These are phyloP conservation scores for Cytospora piceae DNA, from an alignment of 2,329 filamentous ascomycete genomes.

Conservation along the genomic window DNA sequence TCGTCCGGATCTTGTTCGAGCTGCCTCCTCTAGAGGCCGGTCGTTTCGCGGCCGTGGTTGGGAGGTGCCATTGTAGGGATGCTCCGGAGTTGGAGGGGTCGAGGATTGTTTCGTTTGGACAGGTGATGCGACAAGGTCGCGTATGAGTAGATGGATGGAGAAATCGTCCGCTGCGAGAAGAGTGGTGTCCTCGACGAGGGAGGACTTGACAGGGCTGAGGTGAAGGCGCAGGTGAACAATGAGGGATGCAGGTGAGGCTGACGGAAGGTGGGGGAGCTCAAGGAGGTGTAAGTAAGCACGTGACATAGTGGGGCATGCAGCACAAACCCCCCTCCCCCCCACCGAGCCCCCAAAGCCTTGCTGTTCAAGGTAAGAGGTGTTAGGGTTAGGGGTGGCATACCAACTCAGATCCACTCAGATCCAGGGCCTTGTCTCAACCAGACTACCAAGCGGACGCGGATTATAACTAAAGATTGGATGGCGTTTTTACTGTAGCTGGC, in stretches of 20 bases:
- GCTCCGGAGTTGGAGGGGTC: not conserved
- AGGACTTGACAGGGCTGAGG: slow-evolving; percentile 70
- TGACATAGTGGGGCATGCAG: no score
- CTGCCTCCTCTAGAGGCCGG: slow-evolving; percentile 23
- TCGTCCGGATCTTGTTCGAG: slow-evolving; percentile 9
- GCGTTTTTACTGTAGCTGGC: slow-evolving; percentile 70
- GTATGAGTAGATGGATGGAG: not conserved
- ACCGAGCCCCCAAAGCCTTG: no score
- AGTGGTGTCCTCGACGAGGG: slow-evolving; percentile 71
- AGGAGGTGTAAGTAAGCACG: no score
- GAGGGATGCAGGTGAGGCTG: no score
- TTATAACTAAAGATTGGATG: slow-evolving; percentile 66
- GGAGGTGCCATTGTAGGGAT: slow-evolving; percentile 10
- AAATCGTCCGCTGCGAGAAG: slow-evolving; percentile 55
- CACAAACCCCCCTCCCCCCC: no score
- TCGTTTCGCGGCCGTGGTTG: slow-evolving; percentile 9
- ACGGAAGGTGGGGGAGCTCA: no score
- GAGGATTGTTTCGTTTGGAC: not conserved
- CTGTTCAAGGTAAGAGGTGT: no score
- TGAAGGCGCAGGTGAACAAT: slow-evolving; percentile 63
- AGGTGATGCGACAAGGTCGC: not conserved
- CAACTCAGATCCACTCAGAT: no score
- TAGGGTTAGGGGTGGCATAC: slow-evolving; percentile 42
- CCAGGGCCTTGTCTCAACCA: no score
- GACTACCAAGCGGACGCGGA: slow-evolving; percentile 64